Conservation (phyloP, 176 grass and related monocot genomes). For the Luzula sylvatica region DNA sequence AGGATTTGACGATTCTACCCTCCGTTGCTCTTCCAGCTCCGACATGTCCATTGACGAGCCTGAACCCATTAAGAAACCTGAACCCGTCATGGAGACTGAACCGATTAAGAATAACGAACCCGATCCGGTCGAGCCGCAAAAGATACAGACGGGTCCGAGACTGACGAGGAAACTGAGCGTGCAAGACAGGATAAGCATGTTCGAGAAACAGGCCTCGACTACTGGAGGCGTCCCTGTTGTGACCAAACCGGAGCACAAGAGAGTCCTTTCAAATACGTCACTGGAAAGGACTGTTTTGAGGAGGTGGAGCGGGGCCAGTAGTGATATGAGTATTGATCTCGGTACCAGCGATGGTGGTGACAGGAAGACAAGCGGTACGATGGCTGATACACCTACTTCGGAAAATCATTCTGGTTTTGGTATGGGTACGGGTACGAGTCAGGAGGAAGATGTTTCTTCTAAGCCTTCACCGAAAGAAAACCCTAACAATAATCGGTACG, state of each 20-base stretch:
- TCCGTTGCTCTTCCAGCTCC: constrained; percentile 69
- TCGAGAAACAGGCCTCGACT: constrained; percentile 73
- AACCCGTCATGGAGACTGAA: constrained; percentile 35
- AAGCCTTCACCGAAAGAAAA: constrained; percentile 39
- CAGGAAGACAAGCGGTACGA: constrained; percentile 51
- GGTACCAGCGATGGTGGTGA: constrained; percentile 50
- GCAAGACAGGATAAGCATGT: constrained; percentile 93
- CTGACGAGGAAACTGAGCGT: constrained; percentile 60
- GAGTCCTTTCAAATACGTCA: constrained; percentile 73
- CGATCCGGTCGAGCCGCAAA: constrained; percentile 1
- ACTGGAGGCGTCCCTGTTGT: constrained; percentile 27
- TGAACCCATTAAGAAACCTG: constrained; percentile 24
- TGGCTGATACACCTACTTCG: constrained; percentile 52
- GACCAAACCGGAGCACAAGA: constrained; percentile 61
- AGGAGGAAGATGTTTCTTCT: constrained; percentile 55
- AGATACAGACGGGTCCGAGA: not conserved
- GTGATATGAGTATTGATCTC: constrained; percentile 95
- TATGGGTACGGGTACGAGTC: no score
- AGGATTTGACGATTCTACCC: constrained; percentile 45
- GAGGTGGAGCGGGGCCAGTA: constrained; percentile 86
- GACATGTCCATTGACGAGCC: constrained; percentile 94
- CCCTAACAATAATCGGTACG: constrained; percentile 21
- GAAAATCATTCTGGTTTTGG: no score
- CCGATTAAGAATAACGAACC: constrained; percentile 22
- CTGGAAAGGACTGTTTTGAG: constrained; percentile 75